Evolutionary conservation across 129 eudicot species (phyloP).

Genomic region (carrot (Daucus carota)): DH1_v3.0 NC_030383.2:14085001-14085500

Average conservation of each 20-base stretch:
- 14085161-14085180: constrained; percentile 55
- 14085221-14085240: constrained; percentile 18
- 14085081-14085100: too few relatives aligned
- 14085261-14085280: background rate
- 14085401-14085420: too few relatives aligned
- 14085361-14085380: background rate
- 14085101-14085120: too few relatives aligned
- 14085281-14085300: background rate
- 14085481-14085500: too few relatives aligned
- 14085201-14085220: constrained; percentile 41
- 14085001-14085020: too few relatives aligned
- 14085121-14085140: constrained; percentile 33
- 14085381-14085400: constrained; percentile 1
- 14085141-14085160: constrained; percentile 33
- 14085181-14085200: constrained; percentile 45
- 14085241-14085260: too few relatives aligned
- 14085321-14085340: background rate
- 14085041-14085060: too few relatives aligned
- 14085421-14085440: too few relatives aligned
- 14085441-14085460: too few relatives aligned
- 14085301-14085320: background rate
- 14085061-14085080: too few relatives aligned
- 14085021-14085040: too few relatives aligned
- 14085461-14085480: background rate
- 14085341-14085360: constrained; percentile 16